Evolutionary conservation across 768 basidiomycete genomes (phyloP).

Genomic region (Mycena filopes): DNA sequence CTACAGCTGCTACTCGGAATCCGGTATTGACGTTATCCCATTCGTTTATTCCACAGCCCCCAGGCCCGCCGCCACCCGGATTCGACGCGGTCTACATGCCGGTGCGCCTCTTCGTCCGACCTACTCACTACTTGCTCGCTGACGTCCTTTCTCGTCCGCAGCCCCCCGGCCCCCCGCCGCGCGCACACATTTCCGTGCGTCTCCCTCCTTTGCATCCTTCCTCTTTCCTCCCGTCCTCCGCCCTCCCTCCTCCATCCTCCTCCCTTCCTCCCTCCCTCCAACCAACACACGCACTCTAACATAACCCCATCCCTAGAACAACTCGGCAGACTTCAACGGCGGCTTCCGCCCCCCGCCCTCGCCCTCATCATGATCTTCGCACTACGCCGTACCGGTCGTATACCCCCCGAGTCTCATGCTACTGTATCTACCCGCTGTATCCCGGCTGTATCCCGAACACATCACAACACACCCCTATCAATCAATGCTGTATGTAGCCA

Average conservation of each 20-base stretch:
- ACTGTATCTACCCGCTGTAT: no score
- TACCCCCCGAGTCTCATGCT: neutral
- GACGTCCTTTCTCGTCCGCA: neutral
- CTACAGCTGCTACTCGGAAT: neutral
- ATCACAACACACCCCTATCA: no score
- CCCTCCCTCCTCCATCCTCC: no score
- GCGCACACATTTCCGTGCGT: constrained; percentile 24
- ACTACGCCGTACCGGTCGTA: no score
- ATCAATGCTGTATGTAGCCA: no score
- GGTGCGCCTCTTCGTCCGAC: no score
- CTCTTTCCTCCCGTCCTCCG: no score
- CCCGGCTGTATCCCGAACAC: no score
- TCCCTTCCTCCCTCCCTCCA: no score
- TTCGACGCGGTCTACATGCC: constrained; percentile 15
- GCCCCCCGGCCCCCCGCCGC: constrained; percentile 25
- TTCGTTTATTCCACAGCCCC: constrained; percentile 10
- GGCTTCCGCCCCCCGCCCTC: constrained; percentile 56
- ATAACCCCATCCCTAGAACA: neutral
- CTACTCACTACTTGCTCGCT: neutral
- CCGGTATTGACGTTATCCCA: neutral
- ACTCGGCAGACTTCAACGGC: constrained; percentile 26
- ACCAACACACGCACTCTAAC: no score
- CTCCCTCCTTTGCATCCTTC: no score
- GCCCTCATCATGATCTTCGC: no score
- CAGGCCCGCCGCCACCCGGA: constrained; percentile 23